Evolutionary conservation across 257 asterid genomes (phyloP).

Genomic region (Orobanche coerulescens): DNA sequence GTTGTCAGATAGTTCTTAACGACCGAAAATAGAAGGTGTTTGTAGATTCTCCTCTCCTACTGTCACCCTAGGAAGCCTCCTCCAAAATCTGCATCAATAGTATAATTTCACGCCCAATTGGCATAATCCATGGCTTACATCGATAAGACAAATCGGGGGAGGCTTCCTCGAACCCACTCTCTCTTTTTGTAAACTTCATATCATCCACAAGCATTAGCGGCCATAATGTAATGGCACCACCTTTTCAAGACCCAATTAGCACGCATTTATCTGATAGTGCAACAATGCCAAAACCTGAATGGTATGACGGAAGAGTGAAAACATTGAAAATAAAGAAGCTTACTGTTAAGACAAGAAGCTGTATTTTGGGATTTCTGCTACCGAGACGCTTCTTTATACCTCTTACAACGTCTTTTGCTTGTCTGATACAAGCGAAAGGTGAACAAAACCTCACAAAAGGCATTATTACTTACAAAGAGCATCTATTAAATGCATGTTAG

Average conservation of each 20-base stretch:
- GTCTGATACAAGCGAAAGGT: constrained; percentile 43
- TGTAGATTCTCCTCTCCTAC: no score
- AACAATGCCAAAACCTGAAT: background rate
- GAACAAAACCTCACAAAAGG: constrained; percentile 18
- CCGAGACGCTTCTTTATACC: constrained; percentile 88
- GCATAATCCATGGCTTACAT: constrained; percentile 1
- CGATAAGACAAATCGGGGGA: background rate
- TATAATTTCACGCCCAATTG: constrained; percentile 6
- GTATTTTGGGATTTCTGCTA: constrained; percentile 89
- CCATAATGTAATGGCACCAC: background rate
- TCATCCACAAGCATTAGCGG: background rate
- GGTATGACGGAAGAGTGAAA: background rate
- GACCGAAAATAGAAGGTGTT: no score
- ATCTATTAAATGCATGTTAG: background rate
- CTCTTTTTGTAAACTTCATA: background rate
- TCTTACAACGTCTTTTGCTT: constrained; percentile 88
- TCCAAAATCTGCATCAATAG: constrained; percentile 1
- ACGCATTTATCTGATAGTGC: background rate
- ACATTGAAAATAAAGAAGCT: constrained; percentile 25
- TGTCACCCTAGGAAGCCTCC: constrained; percentile 2
- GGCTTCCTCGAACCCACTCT: background rate
- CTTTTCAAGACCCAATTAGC: background rate
- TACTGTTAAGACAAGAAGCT: constrained; percentile 95
- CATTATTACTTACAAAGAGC: background rate
- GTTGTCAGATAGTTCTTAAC: no score